Evolutionary conservation across 108 stramenopile species (phyloP), one percentile per base, ranked within the genome.

Genomic region (Cyclotella atomus): DNA sequence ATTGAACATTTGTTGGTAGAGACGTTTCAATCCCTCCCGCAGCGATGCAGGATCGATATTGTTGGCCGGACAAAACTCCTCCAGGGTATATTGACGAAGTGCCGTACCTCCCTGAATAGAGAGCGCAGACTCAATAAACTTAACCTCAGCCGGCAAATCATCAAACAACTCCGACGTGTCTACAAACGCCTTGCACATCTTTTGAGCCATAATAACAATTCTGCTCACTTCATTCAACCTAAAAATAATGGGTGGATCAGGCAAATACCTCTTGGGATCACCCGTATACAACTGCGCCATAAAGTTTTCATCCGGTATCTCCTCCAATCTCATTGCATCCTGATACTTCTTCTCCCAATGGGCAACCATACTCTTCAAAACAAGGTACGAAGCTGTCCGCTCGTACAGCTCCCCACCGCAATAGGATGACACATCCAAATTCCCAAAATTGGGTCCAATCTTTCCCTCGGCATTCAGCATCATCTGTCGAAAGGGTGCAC

Each of bases 341-440:
- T 79, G 66, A 34, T 88, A 84, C 72, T 95, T 95, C 77, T 92
- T 95, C 71, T 92, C 94, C 91, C 91, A 95, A 32, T 89, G 88
- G 3, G 86, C 86, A 17, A 90, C 88, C 94, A 95, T 95, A 24
- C 91, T 91, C 76, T 95, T 91, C 20, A 95, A 65, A 5, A 95
- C 91, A n/a, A 92, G 62, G 49, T 90, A 95, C 49, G 78, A 84
- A 6, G 89, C 93, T n/a, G 83, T 71, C 4, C 91, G 81, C 80
- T 91, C 85, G 65, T 92, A 91, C 17, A 89, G 62, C 35, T 90
- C 85, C n/a, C 86, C 85, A 33, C 68, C 46, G 67, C 77, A 79
- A 53, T 79, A 94, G 38, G 77, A 75, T 53, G 61, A 67, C 17
- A 94, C 34, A 62, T 92, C 91, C 20, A 95, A 69, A 66, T 92